These are phyloP conservation scores for Pelagophyceae sp. DNA, from an alignment of 352 stramenopile genomes.

Conservation along the genomic window DNA sequence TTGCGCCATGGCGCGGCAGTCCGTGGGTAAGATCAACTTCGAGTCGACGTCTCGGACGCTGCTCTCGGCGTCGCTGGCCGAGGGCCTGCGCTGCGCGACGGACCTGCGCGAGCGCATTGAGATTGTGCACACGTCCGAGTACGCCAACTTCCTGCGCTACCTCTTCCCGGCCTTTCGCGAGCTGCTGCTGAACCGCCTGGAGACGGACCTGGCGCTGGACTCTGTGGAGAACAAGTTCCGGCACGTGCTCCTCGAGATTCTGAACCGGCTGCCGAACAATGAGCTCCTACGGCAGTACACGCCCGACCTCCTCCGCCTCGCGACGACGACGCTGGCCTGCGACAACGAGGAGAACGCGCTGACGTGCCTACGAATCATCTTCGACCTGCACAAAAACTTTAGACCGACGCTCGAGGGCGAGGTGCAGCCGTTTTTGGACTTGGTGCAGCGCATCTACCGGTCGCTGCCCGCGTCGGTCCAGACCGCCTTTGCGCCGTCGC, in stretches of 20 bases:
- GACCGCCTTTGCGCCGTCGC: constrained; percentile 33
- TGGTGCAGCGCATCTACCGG: constrained; percentile 39
- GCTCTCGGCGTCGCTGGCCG: background rate
- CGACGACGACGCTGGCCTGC: constrained; percentile 79
- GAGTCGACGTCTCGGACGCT: background rate
- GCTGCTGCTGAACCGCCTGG: background rate
- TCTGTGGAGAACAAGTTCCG: constrained; percentile 62
- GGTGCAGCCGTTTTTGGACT: constrained; percentile 54
- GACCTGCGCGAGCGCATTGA: constrained; percentile 24
- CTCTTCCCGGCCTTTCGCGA: constrained; percentile 71
- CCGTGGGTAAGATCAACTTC: constrained; percentile 15
- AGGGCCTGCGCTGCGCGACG: background rate
- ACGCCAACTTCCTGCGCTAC: constrained; percentile 66
- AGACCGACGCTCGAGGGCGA: constrained; percentile 69
- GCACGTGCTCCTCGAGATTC: constrained; percentile 82
- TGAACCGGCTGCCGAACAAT: constrained; percentile 85
- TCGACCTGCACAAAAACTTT: constrained; percentile 93
- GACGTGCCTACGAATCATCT: constrained; percentile 85
- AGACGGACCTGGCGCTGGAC: background rate
- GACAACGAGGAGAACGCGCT: constrained; percentile 96
- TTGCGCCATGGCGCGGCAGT: too few relatives aligned
- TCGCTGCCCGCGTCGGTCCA: constrained; percentile 33
- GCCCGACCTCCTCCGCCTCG: constrained; percentile 71
- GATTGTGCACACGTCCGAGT: constrained; percentile 62
- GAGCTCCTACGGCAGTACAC: constrained; percentile 86